A percentile compares a stretch with the other conserved stretches of the same genome.
phyloP scores from a whole-genome alignment of 306 rosid genomes.

The Dicorynia guianensis region DNA sequence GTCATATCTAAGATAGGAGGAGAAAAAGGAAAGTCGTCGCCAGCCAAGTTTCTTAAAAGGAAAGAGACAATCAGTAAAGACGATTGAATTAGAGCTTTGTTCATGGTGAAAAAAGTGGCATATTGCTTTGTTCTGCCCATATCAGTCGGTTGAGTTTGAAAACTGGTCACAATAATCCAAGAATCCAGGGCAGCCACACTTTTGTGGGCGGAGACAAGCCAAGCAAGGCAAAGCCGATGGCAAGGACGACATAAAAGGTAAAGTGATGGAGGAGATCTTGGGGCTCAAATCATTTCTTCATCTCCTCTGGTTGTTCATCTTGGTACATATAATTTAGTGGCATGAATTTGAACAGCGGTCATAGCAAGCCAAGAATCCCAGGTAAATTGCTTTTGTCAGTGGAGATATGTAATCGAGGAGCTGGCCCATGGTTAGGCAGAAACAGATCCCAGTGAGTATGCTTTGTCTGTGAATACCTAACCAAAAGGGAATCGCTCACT shows the following conservation, averaged over 20 bases:
- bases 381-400: slow-evolving; percentile 26
- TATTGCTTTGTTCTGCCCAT: slow-evolving; percentile 6
- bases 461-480: background rate
- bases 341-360: background rate
- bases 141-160: slow-evolving; percentile 9
- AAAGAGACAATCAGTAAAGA: background rate
- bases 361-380: slow-evolving; percentile 33
- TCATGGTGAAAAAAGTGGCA: slow-evolving; percentile 25
- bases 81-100: slow-evolving; percentile 19
- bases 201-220: background rate
- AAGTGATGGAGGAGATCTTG: background rate
- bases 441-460: background rate
- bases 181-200: background rate
- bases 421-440: background rate
- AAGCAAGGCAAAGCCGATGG: background rate
- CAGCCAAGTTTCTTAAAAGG: background rate
- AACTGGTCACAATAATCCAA: slow-evolving; percentile 1
- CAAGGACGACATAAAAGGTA: slow-evolving; percentile 2
- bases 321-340: slow-evolving; percentile 5
- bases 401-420: slow-evolving; percentile 6
- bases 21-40: too few species aligned
- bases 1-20: too few species aligned
- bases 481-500: background rate
- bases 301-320: too few species aligned
- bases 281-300: slow-evolving; percentile 2